Evolutionary conservation across 169 alveolate species (phyloP), one percentile per base, ranked within the genome.

Genomic region (Cyclospora cayetanensis): DNA sequence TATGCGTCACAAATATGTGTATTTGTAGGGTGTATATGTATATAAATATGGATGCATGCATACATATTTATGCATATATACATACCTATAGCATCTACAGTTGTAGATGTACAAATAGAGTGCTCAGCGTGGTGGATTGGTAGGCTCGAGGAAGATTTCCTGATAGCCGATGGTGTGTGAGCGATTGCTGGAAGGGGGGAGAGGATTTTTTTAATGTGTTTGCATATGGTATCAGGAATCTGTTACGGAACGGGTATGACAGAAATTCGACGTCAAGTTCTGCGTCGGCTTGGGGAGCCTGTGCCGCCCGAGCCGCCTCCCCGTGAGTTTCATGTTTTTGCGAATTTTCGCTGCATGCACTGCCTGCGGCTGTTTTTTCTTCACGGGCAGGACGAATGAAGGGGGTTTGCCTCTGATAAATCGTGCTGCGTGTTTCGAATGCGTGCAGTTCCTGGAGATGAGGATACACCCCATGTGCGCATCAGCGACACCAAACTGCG

Each of bases 231-330:
- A 22, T 72, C 63, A 52, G 77, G 86, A 52, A 35, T 82, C 27
- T 35, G 90, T 31, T 79, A 79, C n/a, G 89, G 91, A 11, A 43
- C n/a, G 65, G 91, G 91, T 22, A 42, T 84, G n/a, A 84, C 91
- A 1, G 91, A 84, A n/a, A 39, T 84, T 35, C 55, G 91, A 1
- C 27, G 82, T 5, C 79, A 52, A 43, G 72, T 43, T 3, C 89
- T 79, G 41, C 89, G 50, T 3, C 68, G 72, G 15, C 85, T 74
- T 15, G 85, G 85, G 31, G 37, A 31, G 31, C 85, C 85, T 3
- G 63, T 74, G 11, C 85, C 85, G 20, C 65, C 60, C 4, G 85
- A 74, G 2, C 85, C 85, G 11, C 65, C 9, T 1, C 55, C 39
- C 1, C 63, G 85, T 74, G 27, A 11, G 85, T 37, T 7, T 15